Conservation (phyloP, 192 early-diverging fungal species). For the Umbelopsis sp. region DNA sequence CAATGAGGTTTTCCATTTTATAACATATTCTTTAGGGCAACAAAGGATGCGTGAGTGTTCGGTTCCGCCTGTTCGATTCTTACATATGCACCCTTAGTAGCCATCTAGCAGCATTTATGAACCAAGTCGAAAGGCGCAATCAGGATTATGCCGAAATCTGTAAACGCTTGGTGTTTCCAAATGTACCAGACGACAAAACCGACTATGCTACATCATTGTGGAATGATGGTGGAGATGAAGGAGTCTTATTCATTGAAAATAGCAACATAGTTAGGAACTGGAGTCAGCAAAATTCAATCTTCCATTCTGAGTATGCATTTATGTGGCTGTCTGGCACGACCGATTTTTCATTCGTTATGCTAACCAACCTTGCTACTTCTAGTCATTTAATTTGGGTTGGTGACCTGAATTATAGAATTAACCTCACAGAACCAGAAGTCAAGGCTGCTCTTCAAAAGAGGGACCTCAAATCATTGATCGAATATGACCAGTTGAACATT, state of each 20-base stretch:
- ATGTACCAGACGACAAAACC: not conserved
- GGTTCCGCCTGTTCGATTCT: conserved; percentile 76
- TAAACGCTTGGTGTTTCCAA: conserved; percentile 64
- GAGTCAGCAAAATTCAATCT: conserved; percentile 49
- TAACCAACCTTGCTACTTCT: too few species aligned
- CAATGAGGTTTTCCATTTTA: not conserved
- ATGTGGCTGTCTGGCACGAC: not conserved
- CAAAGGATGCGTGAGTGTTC: conserved; percentile 89
- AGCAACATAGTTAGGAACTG: conserved; percentile 6
- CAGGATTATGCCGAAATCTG: conserved; percentile 88
- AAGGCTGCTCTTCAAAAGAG: conserved; percentile 54
- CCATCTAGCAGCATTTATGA: conserved; percentile 87
- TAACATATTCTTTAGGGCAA: conserved; percentile 69
- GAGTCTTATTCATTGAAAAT: conserved; percentile 27
- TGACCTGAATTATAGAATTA: conserved; percentile 93
- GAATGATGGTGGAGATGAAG: conserved; percentile 39
- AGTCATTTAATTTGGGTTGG: conserved; percentile 90
- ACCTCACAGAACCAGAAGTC: conserved; percentile 62
- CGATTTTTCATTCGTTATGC: not conserved
- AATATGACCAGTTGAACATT: conserved; percentile 81
- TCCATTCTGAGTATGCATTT: conserved; percentile 64
- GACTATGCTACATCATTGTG: conserved; percentile 29
- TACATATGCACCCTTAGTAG: conserved; percentile 87
- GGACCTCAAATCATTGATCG: conserved; percentile 65
- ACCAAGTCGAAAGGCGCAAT: conserved; percentile 80